phyloP scores from a whole-genome alignment of 495 filamentous ascomycete genomes.

The Aspergillus steynii region DNA sequence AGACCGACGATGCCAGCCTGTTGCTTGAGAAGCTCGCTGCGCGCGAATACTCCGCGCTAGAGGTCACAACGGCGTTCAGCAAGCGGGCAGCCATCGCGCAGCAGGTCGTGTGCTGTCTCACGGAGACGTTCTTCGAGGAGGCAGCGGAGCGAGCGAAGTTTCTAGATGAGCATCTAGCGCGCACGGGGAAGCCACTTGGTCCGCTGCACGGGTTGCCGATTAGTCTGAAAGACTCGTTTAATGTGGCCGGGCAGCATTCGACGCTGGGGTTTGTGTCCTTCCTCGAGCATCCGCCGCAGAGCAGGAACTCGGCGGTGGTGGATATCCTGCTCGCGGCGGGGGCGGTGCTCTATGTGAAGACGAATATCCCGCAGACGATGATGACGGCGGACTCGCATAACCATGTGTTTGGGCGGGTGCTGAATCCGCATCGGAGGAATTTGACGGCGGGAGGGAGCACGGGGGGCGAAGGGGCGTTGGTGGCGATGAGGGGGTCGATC shows the following conservation, averaged over 20 bases:
- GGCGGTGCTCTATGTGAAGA: slow-evolving; percentile 61
- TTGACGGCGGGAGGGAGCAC: slow-evolving; percentile 59
- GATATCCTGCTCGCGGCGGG: slow-evolving; percentile 32
- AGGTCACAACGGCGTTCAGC: slow-evolving; percentile 56
- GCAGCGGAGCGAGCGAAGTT: slow-evolving; percentile 34
- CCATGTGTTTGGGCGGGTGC: slow-evolving; percentile 42
- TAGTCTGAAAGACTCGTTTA: slow-evolving; percentile 63
- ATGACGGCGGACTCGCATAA: slow-evolving; percentile 49
- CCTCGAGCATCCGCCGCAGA: slow-evolving; percentile 48
- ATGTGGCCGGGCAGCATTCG: slow-evolving; percentile 46
- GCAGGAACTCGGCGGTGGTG: slow-evolving; percentile 41
- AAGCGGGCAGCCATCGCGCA: slow-evolving; percentile 47
- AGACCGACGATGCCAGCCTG: slow-evolving; percentile 48
- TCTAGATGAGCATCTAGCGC: slow-evolving; percentile 33
- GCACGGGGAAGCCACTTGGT: slow-evolving; percentile 44
- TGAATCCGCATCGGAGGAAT: slow-evolving; percentile 53
- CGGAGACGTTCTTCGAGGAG: slow-evolving; percentile 54
- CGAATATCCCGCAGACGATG: slow-evolving; percentile 56
- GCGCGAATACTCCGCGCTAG: slow-evolving; percentile 43
- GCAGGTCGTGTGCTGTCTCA: slow-evolving; percentile 52
- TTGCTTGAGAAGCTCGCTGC: slow-evolving; percentile 28
- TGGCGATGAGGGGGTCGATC: slow-evolving; percentile 56
- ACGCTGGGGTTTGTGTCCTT: slow-evolving; percentile 40
- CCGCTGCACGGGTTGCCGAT: slow-evolving; percentile 66
- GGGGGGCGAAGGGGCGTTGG: slow-evolving; percentile 64